Conservation (phyloP, 768 basidiomycete species). For the Mycena vitilis region DNA sequence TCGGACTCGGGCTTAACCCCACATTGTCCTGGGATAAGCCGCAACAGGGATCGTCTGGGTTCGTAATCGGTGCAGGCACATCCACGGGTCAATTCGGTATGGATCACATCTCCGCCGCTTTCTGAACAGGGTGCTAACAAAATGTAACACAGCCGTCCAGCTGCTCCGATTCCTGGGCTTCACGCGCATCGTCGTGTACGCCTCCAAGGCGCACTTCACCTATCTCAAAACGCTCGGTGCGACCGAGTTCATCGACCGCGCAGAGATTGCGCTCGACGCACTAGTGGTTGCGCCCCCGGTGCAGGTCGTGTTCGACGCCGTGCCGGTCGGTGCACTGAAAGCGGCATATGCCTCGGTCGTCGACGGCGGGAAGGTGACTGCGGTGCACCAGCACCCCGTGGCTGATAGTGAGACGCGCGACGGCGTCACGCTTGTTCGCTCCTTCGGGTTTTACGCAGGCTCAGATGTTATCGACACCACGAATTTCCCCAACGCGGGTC, state of each 20-base stretch:
- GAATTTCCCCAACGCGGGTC: background rate
- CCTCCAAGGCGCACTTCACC: slow-evolving; percentile 49
- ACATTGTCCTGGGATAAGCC: slow-evolving; percentile 21
- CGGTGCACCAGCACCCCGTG: background rate
- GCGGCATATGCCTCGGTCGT: slow-evolving; percentile 6
- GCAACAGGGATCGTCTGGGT: slow-evolving; percentile 32
- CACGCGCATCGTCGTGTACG: slow-evolving; percentile 47
- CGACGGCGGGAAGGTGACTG: slow-evolving; percentile 5
- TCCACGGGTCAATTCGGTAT: slow-evolving; percentile 32
- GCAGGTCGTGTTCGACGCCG: slow-evolving; percentile 15
- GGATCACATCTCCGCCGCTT: slow-evolving; percentile 38
- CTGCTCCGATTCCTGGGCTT: slow-evolving; percentile 45
- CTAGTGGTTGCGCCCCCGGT: background rate
- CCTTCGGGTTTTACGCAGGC: background rate
- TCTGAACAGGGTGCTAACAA: background rate
- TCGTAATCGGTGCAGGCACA: slow-evolving; percentile 27
- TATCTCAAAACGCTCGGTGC: slow-evolving; percentile 49
- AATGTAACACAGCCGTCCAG: slow-evolving; percentile 7
- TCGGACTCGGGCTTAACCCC: slow-evolving; percentile 29
- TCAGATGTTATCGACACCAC: background rate
- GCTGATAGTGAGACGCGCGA: background rate
- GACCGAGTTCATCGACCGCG: slow-evolving; percentile 46
- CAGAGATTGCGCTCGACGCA: background rate
- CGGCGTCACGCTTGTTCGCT: background rate
- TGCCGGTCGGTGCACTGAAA: background rate